Evolutionary conservation across 1,284 basidiomycete species (phyloP).

Genomic region (Omphalotus olearius): DNA sequence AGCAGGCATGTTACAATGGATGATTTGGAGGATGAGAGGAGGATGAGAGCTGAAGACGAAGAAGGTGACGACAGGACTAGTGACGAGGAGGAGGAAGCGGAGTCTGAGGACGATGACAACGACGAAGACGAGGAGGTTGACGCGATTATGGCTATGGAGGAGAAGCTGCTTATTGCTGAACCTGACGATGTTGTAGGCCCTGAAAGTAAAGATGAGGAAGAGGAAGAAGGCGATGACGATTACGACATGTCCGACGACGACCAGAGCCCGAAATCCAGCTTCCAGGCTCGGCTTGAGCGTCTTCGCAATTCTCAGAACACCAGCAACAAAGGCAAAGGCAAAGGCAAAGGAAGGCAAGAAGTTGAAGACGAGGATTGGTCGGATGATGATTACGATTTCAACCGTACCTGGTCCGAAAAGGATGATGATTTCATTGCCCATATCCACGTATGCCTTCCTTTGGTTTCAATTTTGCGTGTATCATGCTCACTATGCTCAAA

Average conservation of each 20-base stretch:
- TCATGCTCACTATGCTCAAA: neutral
- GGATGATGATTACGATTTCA: slow-evolving; percentile 22
- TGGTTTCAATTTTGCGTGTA: neutral
- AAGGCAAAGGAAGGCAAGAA: slow-evolving; percentile 4
- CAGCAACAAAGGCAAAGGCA: slow-evolving; percentile 5
- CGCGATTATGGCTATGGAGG: slow-evolving; percentile 34
- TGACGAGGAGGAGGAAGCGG: slow-evolving; percentile 26
- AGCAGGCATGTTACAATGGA: slow-evolving; percentile 56
- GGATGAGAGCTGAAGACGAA: slow-evolving; percentile 53
- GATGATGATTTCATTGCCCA: slow-evolving; percentile 64
- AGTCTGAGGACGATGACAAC: slow-evolving; percentile 23
- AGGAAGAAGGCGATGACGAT: slow-evolving; percentile 43
- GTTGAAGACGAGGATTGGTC: slow-evolving; percentile 35
- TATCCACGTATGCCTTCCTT: slow-evolving; percentile 47
- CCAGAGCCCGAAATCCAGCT: slow-evolving; percentile 43
- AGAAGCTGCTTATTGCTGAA: slow-evolving; percentile 32
- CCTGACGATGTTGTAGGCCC: slow-evolving; percentile 34
- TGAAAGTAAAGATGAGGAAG: slow-evolving; percentile 29
- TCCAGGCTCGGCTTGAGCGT: slow-evolving; percentile 50
- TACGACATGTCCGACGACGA: slow-evolving; percentile 27
- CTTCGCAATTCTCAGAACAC: slow-evolving; percentile 26
- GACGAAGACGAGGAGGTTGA: slow-evolving; percentile 31
- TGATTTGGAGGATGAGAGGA: slow-evolving; percentile 55
- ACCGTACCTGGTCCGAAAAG: slow-evolving; percentile 48
- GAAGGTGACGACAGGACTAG: slow-evolving; percentile 24